Evolutionary conservation across 2,329 filamentous ascomycete genomes (phyloP), one percentile per base, ranked within the genome.

Genomic region (Aspergillus aculeatinus): DNA sequence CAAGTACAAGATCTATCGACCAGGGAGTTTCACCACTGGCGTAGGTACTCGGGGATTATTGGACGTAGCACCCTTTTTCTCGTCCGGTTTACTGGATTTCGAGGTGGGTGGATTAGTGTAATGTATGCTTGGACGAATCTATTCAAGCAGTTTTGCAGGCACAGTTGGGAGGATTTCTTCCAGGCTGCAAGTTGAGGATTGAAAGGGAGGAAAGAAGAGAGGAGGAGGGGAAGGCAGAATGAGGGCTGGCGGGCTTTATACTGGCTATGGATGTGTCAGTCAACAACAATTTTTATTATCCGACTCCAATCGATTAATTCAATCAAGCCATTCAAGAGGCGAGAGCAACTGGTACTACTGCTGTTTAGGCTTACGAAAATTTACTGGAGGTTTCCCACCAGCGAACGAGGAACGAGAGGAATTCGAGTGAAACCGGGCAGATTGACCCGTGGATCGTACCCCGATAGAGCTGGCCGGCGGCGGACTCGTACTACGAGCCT

Each of bases 1-100:
- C 23, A 56, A 51, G 51, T 64, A 60, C 61, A 63, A 16, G 48
- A 25, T 48, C 61, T 57, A 60, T 60, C 59, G 48, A 63, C 66
- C 64, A 64, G 65, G 66, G 64, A 64, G 50, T 64, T 62, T 60
- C 55, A 65, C 65, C 66, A 53, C 66, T 57, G 64, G 65, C 56
- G 64, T 44, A 44, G 39, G n/a, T 44, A 44, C 39, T 44, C 16
- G n/a, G 39, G 14, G 16, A 44, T 7, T 44, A 44, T n/a, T 6
- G 14, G 39, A 19, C n/a, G 33, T 16, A n/a, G 16, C 16, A 19
- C 39, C 39, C 39, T 16, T 9, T 44, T 44, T 35, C 39, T 44
- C 16, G 39, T 44, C 39, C 39, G 39, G n/a, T 44, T 44, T 50
- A 31, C 29, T 50, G 19, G 23, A 50, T 50, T 16, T 16, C 33